These are phyloP conservation scores for Phytophthora foliorum DNA, from an alignment of 352 stramenopile genomes.

Conservation along the genomic window DNA sequence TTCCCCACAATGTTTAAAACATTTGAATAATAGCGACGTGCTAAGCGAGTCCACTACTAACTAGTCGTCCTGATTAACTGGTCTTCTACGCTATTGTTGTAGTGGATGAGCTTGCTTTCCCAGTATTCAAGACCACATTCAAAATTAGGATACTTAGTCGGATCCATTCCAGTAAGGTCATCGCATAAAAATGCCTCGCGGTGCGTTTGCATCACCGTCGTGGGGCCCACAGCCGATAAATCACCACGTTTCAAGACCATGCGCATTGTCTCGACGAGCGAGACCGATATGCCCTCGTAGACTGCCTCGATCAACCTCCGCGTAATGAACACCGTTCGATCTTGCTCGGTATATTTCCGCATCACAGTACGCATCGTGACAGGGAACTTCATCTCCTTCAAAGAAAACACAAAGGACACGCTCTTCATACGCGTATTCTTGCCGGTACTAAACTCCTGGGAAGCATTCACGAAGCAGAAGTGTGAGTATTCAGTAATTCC, in stretches of 20 bases:
- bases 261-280: conserved; percentile 28
- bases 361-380: conserved; percentile 18
- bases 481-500: neutral
- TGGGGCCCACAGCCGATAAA: conserved; percentile 20
- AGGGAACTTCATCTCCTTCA: conserved; percentile 12
- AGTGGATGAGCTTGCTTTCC: conserved; percentile 16
- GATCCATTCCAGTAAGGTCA: conserved; percentile 1
- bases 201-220: conserved; percentile 34
- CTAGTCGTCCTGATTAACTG: conserved; percentile 22
- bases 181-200: conserved; percentile 13
- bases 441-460: conserved; percentile 18
- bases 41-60: neutral
- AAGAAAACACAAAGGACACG: conserved; percentile 17
- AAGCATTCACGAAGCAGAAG: neutral
- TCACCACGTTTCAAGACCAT: conserved; percentile 27
- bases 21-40: neutral
- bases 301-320: conserved; percentile 31
- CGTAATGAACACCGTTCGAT: conserved; percentile 18
- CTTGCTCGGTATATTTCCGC: conserved; percentile 24
- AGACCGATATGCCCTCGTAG: neutral
- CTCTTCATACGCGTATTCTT: conserved; percentile 30
- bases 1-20: neutral
- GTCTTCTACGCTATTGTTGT: conserved; percentile 31
- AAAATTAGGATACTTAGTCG: neutral
- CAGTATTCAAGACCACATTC: conserved; percentile 20